Evolutionary conservation across 805 yeast species (phyloP), one percentile per base, ranked within the genome.

Genomic region (Wickerhamomyces canadensis): DNA sequence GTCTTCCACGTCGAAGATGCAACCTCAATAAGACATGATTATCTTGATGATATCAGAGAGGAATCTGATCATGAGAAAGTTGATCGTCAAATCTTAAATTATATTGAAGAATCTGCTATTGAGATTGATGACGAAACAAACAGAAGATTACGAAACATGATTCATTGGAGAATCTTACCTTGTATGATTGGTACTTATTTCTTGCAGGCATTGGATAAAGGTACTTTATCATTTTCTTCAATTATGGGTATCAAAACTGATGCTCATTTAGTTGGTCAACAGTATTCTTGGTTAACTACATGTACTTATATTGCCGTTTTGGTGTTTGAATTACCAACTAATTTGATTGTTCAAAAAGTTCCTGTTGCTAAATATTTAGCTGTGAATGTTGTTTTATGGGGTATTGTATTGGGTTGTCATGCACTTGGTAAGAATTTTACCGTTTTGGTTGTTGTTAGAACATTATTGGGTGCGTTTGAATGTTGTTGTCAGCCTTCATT

Each of bases 401-500:
- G 79, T 14, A 40, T 63, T 0, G 65, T 70, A 3, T 60, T 72
- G 7, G 57, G 68, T 5, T 61, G 65, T 35, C 75, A 71, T 51
- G 63, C 68, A 17, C 69, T 70, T 4, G 70, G 76, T 43, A 56
- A 67, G 19, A 59, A 62, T 6, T 70, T 69, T 45, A 68, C 74
- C 4, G 60, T 73, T 12, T 58, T 74, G 25, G 69, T 74, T 71
- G 55, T 70, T 19, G 69, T 70, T 1, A 56, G 80, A 34, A 60
- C 70, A 13, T 54, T 74, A 16, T 50, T 74, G 18, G 80, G 80
- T 12, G 44, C 66, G 13, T 69, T 72, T 40, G 80, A 74, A 48
- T 54, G 72, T 11, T 65, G 70, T n/a, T 66, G 73, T 37, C 71
- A 75, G 4, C 76, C 76, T 4, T 73, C 74, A 1, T 67, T 72